Conservation (phyloP, 202 grass and related monocot species). For the Zoysia matrella region DNA sequence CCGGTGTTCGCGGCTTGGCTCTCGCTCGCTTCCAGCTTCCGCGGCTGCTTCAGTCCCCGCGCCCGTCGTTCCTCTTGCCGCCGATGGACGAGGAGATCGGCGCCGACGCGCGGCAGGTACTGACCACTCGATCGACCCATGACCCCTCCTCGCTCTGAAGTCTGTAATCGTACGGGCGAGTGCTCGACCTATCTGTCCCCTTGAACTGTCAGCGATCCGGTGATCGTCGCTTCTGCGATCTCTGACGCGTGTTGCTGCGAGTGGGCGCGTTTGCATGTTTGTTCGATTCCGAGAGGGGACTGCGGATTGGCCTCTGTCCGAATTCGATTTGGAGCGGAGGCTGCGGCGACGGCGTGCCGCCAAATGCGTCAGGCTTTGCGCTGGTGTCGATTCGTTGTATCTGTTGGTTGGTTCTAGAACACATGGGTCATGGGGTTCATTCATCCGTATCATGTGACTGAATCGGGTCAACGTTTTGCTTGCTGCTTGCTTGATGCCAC, state of each 20-base stretch:
- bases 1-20: neutral
- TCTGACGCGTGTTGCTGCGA: neutral
- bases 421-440: too few relatives aligned
- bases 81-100: slow-evolving; percentile 54
- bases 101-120: slow-evolving; percentile 49
- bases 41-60: neutral
- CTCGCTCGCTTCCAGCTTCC: neutral
- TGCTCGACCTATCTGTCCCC: neutral
- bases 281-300: neutral
- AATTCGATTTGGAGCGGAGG: slow-evolving; percentile 2
- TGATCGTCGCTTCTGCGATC: neutral
- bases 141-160: neutral
- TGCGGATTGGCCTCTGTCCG: neutral
- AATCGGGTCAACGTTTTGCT: slow-evolving; percentile 41
- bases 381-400: neutral
- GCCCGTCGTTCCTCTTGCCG: neutral
- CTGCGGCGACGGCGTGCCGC: neutral
- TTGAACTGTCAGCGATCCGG: neutral
- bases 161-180: neutral
- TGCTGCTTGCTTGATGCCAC: neutral
- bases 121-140: neutral
- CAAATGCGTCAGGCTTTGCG: neutral
- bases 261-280: neutral
- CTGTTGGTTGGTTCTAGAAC: neutral
- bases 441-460: slow-evolving; percentile 31